Evolutionary conservation across 2,329 filamentous ascomycete genomes (phyloP).

Genomic region (Ascochyta viciae-villosae): DNA sequence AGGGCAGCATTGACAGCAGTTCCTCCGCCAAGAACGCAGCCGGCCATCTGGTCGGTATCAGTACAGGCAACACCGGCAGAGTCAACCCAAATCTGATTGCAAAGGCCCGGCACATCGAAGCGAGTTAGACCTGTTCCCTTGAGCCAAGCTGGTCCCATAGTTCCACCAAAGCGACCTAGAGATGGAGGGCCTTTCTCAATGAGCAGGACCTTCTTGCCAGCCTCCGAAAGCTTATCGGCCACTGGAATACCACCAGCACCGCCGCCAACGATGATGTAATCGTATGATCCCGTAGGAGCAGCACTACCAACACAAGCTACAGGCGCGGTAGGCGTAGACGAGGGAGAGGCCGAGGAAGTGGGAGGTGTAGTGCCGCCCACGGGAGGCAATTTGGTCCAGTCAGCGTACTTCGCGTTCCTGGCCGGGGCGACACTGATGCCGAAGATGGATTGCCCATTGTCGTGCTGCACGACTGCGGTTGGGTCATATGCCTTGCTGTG

Average conservation of each 20-base stretch:
- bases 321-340: slow-evolving; percentile 38
- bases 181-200: slow-evolving; percentile 60
- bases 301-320: slow-evolving; percentile 47
- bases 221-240: slow-evolving; percentile 67
- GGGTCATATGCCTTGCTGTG: slow-evolving; percentile 48
- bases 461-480: slow-evolving; percentile 58
- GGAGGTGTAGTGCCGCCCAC: slow-evolving; percentile 40
- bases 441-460: slow-evolving; percentile 63
- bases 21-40: slow-evolving; percentile 73
- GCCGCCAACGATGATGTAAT: slow-evolving; percentile 70
- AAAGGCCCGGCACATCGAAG: slow-evolving; percentile 75
- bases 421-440: slow-evolving; percentile 55
- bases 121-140: slow-evolving; percentile 68
- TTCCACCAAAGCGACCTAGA: slow-evolving; percentile 70
- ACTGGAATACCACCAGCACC: slow-evolving; percentile 68
- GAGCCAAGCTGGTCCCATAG: slow-evolving; percentile 67
- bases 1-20: slow-evolving; percentile 72
- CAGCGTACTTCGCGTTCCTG: slow-evolving; percentile 53
- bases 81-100: slow-evolving; percentile 73
- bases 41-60: slow-evolving; percentile 76
- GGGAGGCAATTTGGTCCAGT: slow-evolving; percentile 47
- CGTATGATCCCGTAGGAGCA: slow-evolving; percentile 58
- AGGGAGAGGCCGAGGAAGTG: slow-evolving; percentile 31
- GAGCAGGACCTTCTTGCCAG: slow-evolving; percentile 70
- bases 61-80: slow-evolving; percentile 69